Evolutionary conservation across 768 basidiomycete species (phyloP).

Genomic region (Phanerochaete sordida): DNA sequence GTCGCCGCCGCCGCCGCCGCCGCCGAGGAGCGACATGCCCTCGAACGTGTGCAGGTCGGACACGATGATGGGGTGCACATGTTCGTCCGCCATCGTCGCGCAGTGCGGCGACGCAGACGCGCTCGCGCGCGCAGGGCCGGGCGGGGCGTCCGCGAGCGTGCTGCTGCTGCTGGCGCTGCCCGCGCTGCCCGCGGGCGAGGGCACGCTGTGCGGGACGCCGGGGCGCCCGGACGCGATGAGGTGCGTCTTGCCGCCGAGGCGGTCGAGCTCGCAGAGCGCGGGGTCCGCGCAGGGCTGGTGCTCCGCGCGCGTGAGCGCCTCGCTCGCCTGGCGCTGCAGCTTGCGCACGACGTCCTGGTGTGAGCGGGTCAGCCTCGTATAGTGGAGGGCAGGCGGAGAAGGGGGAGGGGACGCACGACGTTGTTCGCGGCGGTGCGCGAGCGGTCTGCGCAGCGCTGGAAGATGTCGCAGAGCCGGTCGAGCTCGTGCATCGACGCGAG

Average conservation of each 20-base stretch:
- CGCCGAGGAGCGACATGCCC: not conserved
- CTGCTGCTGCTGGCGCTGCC: not conserved
- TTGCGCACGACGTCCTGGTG: conserved; percentile 27
- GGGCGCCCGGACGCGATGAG: conserved; percentile 12
- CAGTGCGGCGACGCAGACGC: not conserved
- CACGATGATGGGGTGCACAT: conserved; percentile 49
- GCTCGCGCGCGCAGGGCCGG: no score
- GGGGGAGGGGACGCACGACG: conserved; percentile 13
- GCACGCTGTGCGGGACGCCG: not conserved
- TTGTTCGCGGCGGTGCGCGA: conserved; percentile 26
- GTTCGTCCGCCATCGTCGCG: conserved; percentile 6
- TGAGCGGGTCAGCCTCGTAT: not conserved
- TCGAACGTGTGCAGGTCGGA: conserved; percentile 49
- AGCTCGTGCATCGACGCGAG: conserved; percentile 33
- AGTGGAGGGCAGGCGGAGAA: not conserved
- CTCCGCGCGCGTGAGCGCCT: conserved; percentile 23
- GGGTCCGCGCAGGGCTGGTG: conserved; percentile 16
- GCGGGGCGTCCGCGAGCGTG: no score
- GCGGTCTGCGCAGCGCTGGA: conserved; percentile 23
- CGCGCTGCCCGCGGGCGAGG: not conserved
- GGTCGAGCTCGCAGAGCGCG: conserved; percentile 26
- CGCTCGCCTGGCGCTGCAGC: conserved; percentile 28
- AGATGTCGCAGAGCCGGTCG: conserved; percentile 28
- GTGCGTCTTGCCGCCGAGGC: conserved; percentile 30
- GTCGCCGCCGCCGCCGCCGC: not conserved